Conservation (phyloP, 345 rosid genomes). For the rapeseed (Brassica napus) region DNA sequence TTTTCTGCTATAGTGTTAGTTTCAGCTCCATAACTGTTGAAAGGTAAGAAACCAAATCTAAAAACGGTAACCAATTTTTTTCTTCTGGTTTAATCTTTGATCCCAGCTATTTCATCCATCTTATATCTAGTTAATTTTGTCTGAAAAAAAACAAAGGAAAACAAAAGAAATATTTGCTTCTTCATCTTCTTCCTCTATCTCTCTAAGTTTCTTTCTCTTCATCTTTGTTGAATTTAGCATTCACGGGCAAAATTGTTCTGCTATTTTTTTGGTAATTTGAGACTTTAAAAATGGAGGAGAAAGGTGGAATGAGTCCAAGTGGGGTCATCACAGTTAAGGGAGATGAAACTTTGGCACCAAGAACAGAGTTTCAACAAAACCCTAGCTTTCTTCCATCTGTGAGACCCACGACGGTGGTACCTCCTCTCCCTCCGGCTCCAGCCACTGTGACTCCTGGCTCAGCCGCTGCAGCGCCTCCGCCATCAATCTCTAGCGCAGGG, state of each 20-base stretch:
- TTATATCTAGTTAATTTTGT: neutral
- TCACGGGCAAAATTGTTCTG: slow-evolving; percentile 5
- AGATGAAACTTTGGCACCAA: slow-evolving; percentile 58
- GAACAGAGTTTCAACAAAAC: slow-evolving; percentile 50
- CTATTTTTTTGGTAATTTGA: slow-evolving; percentile 5
- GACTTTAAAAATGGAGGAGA: slow-evolving; percentile 61
- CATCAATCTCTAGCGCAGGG: slow-evolving; percentile 25
- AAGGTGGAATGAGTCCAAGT: slow-evolving; percentile 48
- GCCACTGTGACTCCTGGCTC: slow-evolving; percentile 26
- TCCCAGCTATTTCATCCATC: slow-evolving; percentile 8
- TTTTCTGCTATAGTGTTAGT: slow-evolving; percentile 32
- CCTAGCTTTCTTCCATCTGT: slow-evolving; percentile 40
- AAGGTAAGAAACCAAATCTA: slow-evolving; percentile 38
- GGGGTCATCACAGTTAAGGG: slow-evolving; percentile 48
- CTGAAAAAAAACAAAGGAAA: neutral
- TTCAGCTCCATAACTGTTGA: slow-evolving; percentile 23
- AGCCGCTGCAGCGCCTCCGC: slow-evolving; percentile 5
- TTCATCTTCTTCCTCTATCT: slow-evolving; percentile 26
- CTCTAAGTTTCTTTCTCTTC: slow-evolving; percentile 38
- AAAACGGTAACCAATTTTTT: neutral
- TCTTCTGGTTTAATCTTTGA: slow-evolving; percentile 29
- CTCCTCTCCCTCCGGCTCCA: neutral
- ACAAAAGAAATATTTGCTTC: slow-evolving; percentile 10
- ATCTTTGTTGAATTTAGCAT: slow-evolving; percentile 21
- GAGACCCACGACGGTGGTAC: slow-evolving; percentile 30